Conservation (phyloP, 495 filamentous ascomycete genomes). For the Aspergillus leporis region DNA sequence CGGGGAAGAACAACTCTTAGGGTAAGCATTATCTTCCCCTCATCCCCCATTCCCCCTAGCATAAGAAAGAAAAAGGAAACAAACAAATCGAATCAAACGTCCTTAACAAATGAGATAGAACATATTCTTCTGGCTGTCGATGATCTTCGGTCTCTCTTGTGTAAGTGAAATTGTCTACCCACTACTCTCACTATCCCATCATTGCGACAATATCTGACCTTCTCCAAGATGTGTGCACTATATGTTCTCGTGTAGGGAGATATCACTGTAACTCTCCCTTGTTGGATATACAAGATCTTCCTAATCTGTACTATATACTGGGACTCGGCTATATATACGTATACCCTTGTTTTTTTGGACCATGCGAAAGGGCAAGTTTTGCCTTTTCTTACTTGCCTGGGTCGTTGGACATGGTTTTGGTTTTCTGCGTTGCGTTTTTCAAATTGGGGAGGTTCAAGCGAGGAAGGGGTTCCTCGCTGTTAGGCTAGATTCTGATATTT, state of each 20-base stretch:
- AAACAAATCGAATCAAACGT: background rate
- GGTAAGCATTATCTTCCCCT: slow-evolving; percentile 32
- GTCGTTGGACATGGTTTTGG: background rate
- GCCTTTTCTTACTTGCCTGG: background rate
- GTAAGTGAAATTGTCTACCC: slow-evolving; percentile 51
- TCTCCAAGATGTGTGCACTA: slow-evolving; percentile 11
- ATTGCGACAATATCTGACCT: background rate
- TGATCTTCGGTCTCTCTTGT: slow-evolving; percentile 88
- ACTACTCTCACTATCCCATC: background rate
- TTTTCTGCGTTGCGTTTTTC: background rate
- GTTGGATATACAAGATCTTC: background rate
- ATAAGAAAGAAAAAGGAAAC: background rate
- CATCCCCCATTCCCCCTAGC: background rate
- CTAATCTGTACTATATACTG: slow-evolving; percentile 9
- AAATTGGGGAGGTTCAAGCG: background rate
- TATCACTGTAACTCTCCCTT: background rate
- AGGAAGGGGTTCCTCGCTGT: background rate
- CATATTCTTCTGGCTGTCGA: slow-evolving; percentile 89
- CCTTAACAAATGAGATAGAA: slow-evolving; percentile 51
- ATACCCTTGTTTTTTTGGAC: background rate
- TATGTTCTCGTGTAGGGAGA: slow-evolving; percentile 14
- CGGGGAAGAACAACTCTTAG: slow-evolving; percentile 75
- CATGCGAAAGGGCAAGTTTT: background rate
- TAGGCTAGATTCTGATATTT: background rate
- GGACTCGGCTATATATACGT: background rate